Base-by-base conservation (phyloP, 2,329 filamentous ascomycete genomes). In the Juglanconis juglandina region DNA sequence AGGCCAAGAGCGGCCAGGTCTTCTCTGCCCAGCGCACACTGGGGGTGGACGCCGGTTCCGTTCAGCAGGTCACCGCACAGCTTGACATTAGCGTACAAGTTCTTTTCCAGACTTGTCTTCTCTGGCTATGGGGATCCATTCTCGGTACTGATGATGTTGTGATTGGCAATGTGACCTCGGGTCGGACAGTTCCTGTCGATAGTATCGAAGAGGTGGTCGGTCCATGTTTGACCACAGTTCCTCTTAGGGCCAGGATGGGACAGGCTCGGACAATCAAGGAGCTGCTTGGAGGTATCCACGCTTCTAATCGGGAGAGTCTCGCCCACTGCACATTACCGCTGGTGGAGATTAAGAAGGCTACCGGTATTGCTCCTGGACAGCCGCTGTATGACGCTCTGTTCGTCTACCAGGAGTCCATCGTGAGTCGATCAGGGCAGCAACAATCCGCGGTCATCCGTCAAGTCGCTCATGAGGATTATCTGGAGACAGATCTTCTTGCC, bases 121-220 rank as follows among this genome's bases (percentile, higher is more conserved):
- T 82, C 1, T 84, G 88, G 69, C 71, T 96, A 0, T 83, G 93
- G 71, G 79, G 81, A 14, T 79, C 81, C 0, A 85, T 95, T 60
- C 71, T 84, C 3, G 90, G 89, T 3, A 77, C 76, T 1, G 70
- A 79, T 0, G 91, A 96, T 69, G 76, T 93, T 1, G 78, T 87
- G 0, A 83, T 96, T 44, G 93, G 93, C 0, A 88, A 86, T 1
- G 90, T 96, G 4, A 89, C 90, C 11, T 96, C 92, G 9, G 92
- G 92, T 1, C 82, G 93, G 58, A 91, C 89, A 1, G 72, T 92
- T n/a, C 84, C 90, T 0, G 71, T 96, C 2, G 70, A 79, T 4
- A 84, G 81, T 0, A 85, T 96, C 39, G 91, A 96, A 64, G 77
- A 83, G 1, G 82, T 93, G 3, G 78, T 94, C 59, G 93, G 93